Base-by-base conservation (phyloP, 371 early-diverging fungal species). In the Mucor circinelloides region DNA sequence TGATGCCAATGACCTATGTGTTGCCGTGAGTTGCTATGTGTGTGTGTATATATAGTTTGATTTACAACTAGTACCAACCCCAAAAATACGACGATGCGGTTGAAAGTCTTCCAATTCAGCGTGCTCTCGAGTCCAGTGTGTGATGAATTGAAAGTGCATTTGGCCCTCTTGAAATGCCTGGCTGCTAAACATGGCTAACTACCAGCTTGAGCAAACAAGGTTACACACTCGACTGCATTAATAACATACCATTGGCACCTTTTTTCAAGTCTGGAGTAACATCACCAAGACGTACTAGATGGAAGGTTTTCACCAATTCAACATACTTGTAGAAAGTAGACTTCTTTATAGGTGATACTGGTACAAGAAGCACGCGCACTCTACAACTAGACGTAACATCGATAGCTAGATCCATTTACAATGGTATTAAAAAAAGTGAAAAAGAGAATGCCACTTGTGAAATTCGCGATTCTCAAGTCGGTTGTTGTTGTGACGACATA, bases 81-180 rank as follows among this genome's bases (percentile, higher is more conserved):
- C 94, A 80, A 93, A 87, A 48, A 93, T 80, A 36, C 91, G 90
- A 38, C 91, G 75, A 74, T 90, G 86, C 62, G 91, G 84, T 66
- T 94, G 91, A 71, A 93, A 89, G 68, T 94, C 93, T 71, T 94
- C 93, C 56, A 93, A 78, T 56, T 90, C 60, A 46, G 36, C 44
- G 42, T 89, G 88, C 17, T 91, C 93, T 48, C 79, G 71, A 52
- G 83, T 84, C 68, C 87, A 90, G 9, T 85, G 76, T 10, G 92
- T 92, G 38, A 89, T 78, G 61, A 92, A 92, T 61, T 94, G 89
- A 64, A 93, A 91, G 70, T 89, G 89, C 62, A 95, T 80, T 70
- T 87, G 87, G 0, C 94, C 95, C 58, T 93, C 91, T 64, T 90
- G 90, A 23, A 74, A 74, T 15, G 54, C 67, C 40, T 74, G 74